Evolutionary conservation across 176 grass and related monocot genomes (phyloP), one percentile per base, ranked within the genome.

Genomic region (Oryza australiensis): DNA sequence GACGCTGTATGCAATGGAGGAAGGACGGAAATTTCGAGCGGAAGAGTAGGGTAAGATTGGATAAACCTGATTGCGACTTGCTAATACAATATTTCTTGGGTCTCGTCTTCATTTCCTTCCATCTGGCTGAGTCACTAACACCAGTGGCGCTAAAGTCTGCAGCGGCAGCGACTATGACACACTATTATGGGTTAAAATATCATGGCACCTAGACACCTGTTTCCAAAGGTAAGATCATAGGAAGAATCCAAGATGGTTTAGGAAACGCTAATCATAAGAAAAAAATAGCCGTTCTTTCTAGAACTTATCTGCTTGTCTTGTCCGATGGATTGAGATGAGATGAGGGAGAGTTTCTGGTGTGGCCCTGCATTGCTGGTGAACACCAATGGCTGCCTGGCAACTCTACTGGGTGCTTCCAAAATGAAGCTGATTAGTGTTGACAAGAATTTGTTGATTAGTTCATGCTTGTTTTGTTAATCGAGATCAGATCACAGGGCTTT

Each of bases 141-240:
- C 30, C 22, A 57, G 43, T 14, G 43, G 55, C 20, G 49, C 57
- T 20, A 3, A 74, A 79, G 68, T 84, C 87, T 79, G 45, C 80
- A 38, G 77, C 76, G 11, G 65, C 80, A 30, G 73, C n/a, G 12
- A 26, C 43, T 38, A 30, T 71, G 30, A 16, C 16, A 18, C 14
- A 74, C 64, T 10, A 43, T 10, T 43, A 24, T 7, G 43, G 10
- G 43, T 79, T 53, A 78, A 72, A 49, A 76, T 9, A 16, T 33
- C 32, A 8, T 15, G 26, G 24, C 62, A 34, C 62, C 69, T 22
- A 16, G 38, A 30, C 82, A 46, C 66, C 65, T 72, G 26, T 81
- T 81, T 76, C 34, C 51, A 13, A 51, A 70, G 40, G 26, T 24
- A 60, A 26, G 35, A 79, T 62, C 28, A 55, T 51, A 48, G 18